Evolutionary conservation across 2,329 filamentous ascomycete species (phyloP).

Genomic region (Penicillium aurantiogriseum): DNA sequence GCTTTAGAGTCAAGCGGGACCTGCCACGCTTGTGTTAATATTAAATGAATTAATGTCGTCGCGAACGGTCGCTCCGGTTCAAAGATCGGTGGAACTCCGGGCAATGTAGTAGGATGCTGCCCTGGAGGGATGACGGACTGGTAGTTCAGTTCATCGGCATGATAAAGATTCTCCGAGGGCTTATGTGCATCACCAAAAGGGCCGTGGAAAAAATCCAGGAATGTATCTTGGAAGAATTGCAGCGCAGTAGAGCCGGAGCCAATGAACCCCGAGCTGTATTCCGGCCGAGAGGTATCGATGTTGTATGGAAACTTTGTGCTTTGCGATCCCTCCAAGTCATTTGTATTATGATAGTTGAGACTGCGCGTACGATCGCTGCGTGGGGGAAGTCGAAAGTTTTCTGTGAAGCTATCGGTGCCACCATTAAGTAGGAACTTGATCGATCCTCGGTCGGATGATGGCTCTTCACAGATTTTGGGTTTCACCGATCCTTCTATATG

Average conservation of each 20-base stretch:
- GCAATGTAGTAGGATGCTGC: constrained; percentile 21
- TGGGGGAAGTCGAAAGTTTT: constrained; percentile 45
- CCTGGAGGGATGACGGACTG: constrained; percentile 16
- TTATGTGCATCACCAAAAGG: constrained; percentile 34
- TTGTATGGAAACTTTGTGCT: constrained; percentile 19
- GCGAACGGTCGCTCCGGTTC: constrained; percentile 41
- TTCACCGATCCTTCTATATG: constrained; percentile 21
- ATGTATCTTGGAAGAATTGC: constrained; percentile 37
- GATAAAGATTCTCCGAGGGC: constrained; percentile 22
- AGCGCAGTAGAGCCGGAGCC: constrained; percentile 27
- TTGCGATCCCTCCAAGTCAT: constrained; percentile 25
- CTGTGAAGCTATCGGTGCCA: constrained; percentile 48
- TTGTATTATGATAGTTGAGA: constrained; percentile 38
- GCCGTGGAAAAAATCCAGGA: constrained; percentile 40
- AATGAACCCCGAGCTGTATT: constrained; percentile 21
- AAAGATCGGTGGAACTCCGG: constrained; percentile 26
- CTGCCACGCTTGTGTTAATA: constrained; percentile 40
- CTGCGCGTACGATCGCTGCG: constrained; percentile 38
- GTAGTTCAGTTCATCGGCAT: constrained; percentile 18
- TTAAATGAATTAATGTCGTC: constrained; percentile 41
- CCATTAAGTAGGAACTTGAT: constrained; percentile 49
- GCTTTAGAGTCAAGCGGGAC: constrained; percentile 39
- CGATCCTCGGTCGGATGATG: constrained; percentile 44
- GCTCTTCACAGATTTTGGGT: constrained; percentile 30
- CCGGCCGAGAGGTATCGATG: constrained; percentile 12